Evolutionary conservation across 2,329 filamentous ascomycete species (phyloP), one percentile per base, ranked within the genome.

Genomic region (Ramularia endophylla): DNA sequence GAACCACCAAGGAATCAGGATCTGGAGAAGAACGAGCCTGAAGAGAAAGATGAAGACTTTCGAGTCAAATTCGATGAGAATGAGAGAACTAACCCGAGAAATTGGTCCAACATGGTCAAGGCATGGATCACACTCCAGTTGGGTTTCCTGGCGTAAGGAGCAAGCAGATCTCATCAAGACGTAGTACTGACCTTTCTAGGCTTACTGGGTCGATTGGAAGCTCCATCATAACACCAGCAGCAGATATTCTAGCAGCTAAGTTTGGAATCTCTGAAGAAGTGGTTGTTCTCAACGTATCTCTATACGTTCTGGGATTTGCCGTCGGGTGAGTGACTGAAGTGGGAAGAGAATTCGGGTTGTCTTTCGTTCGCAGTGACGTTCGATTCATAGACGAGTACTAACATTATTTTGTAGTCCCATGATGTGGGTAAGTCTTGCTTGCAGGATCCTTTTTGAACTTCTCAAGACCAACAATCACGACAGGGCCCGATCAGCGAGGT

Each of bases 121-220:
- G 62, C 59, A 33, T 72, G 65, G 60, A 59, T 75, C 37, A 74
- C 72, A 0, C 61, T 73, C 13, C 65, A 71, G 38, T 53, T 77
- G 25, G 66, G 70, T 17, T 63, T 75, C 61, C 59, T 76, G 12
- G 72, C 74, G 1, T 54, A 75, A n/a, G n/a, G n/a, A n/a, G n/a
- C n/a, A n/a, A n/a, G n/a, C n/a, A n/a, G n/a, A n/a, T n/a, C n/a
- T n/a, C n/a, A n/a, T n/a, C n/a, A n/a, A n/a, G n/a, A n/a, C n/a
- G n/a, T n/a, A n/a, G n/a, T 17, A 39, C 18, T 39, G 36, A 39
- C 17, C 22, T 8, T 9, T 18, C n/a, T 19, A 31, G 27, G 6
- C 36, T 49, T n/a, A 41, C 40, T 2, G 50, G 36, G 4, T 49
- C 48, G 1, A 34, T 48, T 8, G 73, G 70, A 3, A 72, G 70